Conservation (phyloP, 164 flowering plant species). For the Vitis labrusca region DNA sequence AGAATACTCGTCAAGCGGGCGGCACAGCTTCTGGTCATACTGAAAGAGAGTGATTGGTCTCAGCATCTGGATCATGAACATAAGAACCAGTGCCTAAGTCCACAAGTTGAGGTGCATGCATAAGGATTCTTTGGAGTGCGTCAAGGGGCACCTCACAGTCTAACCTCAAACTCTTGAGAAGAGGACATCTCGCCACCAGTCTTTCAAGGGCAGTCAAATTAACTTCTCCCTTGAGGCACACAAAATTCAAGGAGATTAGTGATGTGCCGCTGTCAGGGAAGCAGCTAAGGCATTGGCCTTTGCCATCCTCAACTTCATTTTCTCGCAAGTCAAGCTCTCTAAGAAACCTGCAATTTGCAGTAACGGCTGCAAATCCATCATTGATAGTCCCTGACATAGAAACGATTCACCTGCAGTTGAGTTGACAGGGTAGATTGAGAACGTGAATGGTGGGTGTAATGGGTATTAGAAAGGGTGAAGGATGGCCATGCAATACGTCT, state of each 20-base stretch:
- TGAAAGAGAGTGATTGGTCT: constrained; percentile 2
- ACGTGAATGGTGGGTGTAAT: no score
- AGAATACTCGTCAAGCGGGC: no score
- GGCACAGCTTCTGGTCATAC: no score
- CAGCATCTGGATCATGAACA: constrained; percentile 50
- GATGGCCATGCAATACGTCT: no score
- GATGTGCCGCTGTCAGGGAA: constrained; percentile 77
- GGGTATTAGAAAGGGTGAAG: no score
- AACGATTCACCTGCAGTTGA: no score
- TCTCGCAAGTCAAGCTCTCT: constrained; percentile 86
- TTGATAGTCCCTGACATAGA: constrained; percentile 59
- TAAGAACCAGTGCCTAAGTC: constrained; percentile 76
- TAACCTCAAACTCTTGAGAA: constrained; percentile 63
- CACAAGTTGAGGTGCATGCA: constrained; percentile 65
- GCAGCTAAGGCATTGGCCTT: constrained; percentile 81
- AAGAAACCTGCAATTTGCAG: constrained; percentile 83
- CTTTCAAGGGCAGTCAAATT: constrained; percentile 68
- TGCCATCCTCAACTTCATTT: constrained; percentile 70
- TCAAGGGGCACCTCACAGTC: constrained; percentile 67
- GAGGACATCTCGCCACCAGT: constrained; percentile 75
- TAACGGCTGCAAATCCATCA: constrained; percentile 81
- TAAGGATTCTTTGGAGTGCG: constrained; percentile 51
- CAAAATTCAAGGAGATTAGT: constrained; percentile 75
- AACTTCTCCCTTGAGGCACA: constrained; percentile 79
- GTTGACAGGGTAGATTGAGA: no score